Evolutionary conservation across 1,139 yeast genomes (phyloP).

Genomic region (Yamadazyma atmosphaerica): DNA sequence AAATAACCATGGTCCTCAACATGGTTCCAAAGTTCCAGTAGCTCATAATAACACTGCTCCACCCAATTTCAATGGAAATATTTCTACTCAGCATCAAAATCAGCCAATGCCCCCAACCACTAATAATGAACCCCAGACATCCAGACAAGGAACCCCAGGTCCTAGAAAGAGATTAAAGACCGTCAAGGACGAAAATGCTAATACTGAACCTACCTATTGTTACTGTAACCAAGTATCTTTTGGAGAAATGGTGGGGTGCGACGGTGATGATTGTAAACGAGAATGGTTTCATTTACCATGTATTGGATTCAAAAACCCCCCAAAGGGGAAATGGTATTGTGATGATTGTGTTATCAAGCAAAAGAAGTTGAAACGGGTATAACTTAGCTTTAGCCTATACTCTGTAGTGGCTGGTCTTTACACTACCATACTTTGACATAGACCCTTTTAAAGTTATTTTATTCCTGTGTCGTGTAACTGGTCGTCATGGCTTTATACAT

Average conservation of each 20-base stretch:
- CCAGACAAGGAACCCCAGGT: slow-evolving; percentile 22
- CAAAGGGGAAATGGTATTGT: slow-evolving; percentile 97
- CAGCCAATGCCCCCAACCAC: not conserved
- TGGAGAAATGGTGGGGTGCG: slow-evolving; percentile 99
- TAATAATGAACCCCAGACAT: not conserved
- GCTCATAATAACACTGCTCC: too few species aligned
- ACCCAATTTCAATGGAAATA: too few species aligned
- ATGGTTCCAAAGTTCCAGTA: too few species aligned
- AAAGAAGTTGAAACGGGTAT: slow-evolving; percentile 27
- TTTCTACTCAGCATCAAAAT: too few species aligned
- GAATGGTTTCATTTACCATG: slow-evolving; percentile 99
- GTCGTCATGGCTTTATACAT: too few species aligned
- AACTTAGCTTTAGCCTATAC: not conserved
- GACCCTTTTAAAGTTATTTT: too few species aligned
- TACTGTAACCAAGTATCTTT: slow-evolving; percentile 95
- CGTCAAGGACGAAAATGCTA: slow-evolving; percentile 28
- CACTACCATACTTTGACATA: too few species aligned
- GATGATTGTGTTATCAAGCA: slow-evolving; percentile 69
- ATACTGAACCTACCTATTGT: slow-evolving; percentile 82
- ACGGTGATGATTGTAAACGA: slow-evolving; percentile 86
- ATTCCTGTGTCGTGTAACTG: too few species aligned
- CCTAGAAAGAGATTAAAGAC: slow-evolving; percentile 31
- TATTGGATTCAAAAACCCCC: slow-evolving; percentile 85
- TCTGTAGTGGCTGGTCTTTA: not conserved
- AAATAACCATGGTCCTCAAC: not conserved